These are phyloP conservation scores for Alternaria sp. DNA, from an alignment of 2,329 filamentous ascomycete species.

Conservation along the genomic window DNA sequence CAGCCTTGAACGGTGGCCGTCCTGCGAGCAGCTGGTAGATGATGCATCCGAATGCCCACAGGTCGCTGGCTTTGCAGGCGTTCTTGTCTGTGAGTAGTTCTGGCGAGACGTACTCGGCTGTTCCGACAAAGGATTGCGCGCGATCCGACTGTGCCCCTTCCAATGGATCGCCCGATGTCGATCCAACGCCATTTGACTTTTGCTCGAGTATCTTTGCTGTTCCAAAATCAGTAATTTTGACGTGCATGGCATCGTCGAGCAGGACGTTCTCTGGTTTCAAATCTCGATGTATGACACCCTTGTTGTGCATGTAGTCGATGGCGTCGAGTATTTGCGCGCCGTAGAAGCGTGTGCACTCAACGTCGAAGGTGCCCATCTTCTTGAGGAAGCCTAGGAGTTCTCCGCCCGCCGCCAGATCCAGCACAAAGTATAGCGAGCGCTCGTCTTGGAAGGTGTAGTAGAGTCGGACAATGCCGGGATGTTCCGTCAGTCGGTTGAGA, in stretches of 20 bases:
- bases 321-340: constrained; percentile 95
- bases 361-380: constrained; percentile 91
- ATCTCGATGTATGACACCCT: constrained; percentile 95
- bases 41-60: constrained; percentile 99
- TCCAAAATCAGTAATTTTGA: constrained; percentile 99
- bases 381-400: constrained; percentile 93
- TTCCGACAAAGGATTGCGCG: constrained; percentile 95
- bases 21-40: constrained; percentile 95
- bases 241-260: constrained; percentile 92
- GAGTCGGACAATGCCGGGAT: constrained; percentile 92
- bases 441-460: constrained; percentile 99
- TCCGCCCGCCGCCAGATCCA: constrained; percentile 91
- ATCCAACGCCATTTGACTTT: constrained; percentile 52
- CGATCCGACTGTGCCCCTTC: constrained; percentile 71
- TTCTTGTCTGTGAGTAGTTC: constrained; percentile 97
- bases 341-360: constrained; percentile 94
- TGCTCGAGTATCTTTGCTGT: constrained; percentile 89
- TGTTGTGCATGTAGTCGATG: constrained; percentile 97
- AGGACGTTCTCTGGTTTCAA: constrained; percentile 97
- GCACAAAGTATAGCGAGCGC: constrained; percentile 92
- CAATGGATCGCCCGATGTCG: constrained; percentile 57
- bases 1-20: constrained; percentile 95
- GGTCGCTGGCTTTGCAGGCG: constrained; percentile 94
- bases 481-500: constrained; percentile 91
- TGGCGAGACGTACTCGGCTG: constrained; percentile 96